Base-by-base conservation (phyloP, 768 basidiomycete genomes). In the Mycena leptocephala region DNA sequence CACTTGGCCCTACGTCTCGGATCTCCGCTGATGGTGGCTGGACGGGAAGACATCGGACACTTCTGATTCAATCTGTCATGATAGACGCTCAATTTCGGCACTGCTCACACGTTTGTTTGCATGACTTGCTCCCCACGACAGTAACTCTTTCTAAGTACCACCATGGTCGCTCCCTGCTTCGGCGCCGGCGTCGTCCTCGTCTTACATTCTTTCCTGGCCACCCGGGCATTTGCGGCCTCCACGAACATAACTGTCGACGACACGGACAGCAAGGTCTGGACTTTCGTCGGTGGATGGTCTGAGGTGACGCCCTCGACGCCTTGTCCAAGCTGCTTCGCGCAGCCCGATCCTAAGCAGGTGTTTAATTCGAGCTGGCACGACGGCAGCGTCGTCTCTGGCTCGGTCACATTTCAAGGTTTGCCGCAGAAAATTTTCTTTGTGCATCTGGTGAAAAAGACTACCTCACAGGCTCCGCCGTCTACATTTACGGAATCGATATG, bases 381-480 rank as follows among this genome's bases (percentile, higher is more conserved):
- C 58, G 72, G 72, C 41, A 59, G 13, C 39, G 1, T 35, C 35
- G 16, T 46, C 22, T 58, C 72, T 32, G 72, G 72, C 10, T 63
- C 65, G 32, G 66, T 56, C 56, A 48, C 64, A 30, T 74, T 74
- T 61, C 72, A 74, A 74, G 72, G 72, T 74, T 48, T 24, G 59
- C 59, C 20, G 30, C 18, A 24, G 37, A 62, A 39, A n/a, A 16
- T 46, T 64, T 18, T 22, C 28, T 43, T 32, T 32, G 28, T 35
- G 28, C 41, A 32, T 64, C 16, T 64, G 41, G 41, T 43, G n/a
- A 64, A 14, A 18, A 22, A n/a, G n/a, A n/a, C n/a, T n/a, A n/a
- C n/a, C 14, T 66, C 37, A 14, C 39, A 74, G 72, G 64, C 32
- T 58, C 64, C 33, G 72, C 72, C 28, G 30, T 74, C 37, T 74